Evolutionary conservation across 495 filamentous ascomycete genomes (phyloP).

Genomic region (Lichenothelia convexa): DNA sequence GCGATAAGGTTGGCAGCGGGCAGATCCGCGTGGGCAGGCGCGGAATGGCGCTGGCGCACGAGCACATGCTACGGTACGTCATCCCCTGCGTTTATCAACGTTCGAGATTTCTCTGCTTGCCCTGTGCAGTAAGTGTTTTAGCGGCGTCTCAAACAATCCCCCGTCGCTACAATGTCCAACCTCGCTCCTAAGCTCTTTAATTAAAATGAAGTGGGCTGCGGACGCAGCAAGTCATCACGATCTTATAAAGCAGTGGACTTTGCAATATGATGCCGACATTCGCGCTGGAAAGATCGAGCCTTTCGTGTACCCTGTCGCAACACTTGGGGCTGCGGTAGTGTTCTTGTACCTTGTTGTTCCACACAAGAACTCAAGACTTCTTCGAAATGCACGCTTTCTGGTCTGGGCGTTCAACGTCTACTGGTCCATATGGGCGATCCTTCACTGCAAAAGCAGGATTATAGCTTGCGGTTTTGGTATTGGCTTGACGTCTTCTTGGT

Average conservation of each 20-base stretch:
- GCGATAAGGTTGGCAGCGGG: no score
- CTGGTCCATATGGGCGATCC: slow-evolving; percentile 27
- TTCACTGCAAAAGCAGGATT: slow-evolving; percentile 30
- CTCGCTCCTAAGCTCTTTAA: no score
- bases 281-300: slow-evolving; percentile 28
- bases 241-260: slow-evolving; percentile 6
- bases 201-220: no score
- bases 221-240: slow-evolving; percentile 7
- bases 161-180: no score
- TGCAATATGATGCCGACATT: slow-evolving; percentile 13
- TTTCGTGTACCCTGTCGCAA: slow-evolving; percentile 36
- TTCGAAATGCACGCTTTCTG: slow-evolving; percentile 32
- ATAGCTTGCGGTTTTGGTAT: slow-evolving; percentile 47
- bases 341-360: slow-evolving; percentile 41
- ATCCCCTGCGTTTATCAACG: no score
- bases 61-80: no score
- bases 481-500: slow-evolving; percentile 48
- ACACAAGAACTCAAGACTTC: slow-evolving; percentile 29
- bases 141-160: no score
- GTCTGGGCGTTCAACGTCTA: slow-evolving; percentile 32
- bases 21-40: no score
- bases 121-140: no score
- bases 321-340: slow-evolving; percentile 30
- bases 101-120: no score
- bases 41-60: no score